Base-by-base conservation (phyloP, 495 filamentous ascomycete genomes). In the Penicillium dipodomyicola region DNA sequence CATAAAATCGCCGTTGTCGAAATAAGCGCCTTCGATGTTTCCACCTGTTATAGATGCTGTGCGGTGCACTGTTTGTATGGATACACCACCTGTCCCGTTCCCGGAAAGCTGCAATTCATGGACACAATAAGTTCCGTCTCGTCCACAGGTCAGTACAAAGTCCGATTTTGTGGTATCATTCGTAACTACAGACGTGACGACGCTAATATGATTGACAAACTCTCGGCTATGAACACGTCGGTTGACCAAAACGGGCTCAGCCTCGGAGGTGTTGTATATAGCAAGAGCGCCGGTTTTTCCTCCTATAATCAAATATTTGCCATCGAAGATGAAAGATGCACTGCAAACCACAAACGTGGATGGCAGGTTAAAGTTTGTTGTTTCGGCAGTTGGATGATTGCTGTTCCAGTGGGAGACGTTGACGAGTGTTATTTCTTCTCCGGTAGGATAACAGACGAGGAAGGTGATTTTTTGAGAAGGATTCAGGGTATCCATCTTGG, bases 51-150 rank as follows among this genome's bases (percentile, higher is more conserved):
- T 82, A 9, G 84, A 82, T n/a, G 64, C 60, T 10, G 77, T 71
- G n/a, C 72, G 69, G 63, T 88, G 82, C 15, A 86, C 60, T 6
- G 72, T 78, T 51, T 67, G 40, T 1, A 85, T 54, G 4, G 56
- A 53, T 5, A 74, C n/a, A 1, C 49, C 7, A 23, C 56, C 33
- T 5, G 52, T 14, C 10, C 32, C 42, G 8, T 63, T 46, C 8
- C 48, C 42, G 8, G 14, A n/a, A 41, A 52, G 17, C 10, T 62
- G 41, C 2, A 73, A 4, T 32, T 65, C 52, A 56, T 82, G 79
- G 44, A 92, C 77, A 30, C 85, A 81, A 60, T 86, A 91, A 32
- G 70, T 80, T 0, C 91, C 90, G 69, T 96, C 87, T 41, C 92
- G 82, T 30, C 85, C 87, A 29, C 86, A 84, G 0, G 87, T 87